A percentile compares a stretch with the other conserved stretches of the same genome.
phyloP scores from a whole-genome alignment of 352 stramenopile genomes.

The Globisporangium emineosum region DNA sequence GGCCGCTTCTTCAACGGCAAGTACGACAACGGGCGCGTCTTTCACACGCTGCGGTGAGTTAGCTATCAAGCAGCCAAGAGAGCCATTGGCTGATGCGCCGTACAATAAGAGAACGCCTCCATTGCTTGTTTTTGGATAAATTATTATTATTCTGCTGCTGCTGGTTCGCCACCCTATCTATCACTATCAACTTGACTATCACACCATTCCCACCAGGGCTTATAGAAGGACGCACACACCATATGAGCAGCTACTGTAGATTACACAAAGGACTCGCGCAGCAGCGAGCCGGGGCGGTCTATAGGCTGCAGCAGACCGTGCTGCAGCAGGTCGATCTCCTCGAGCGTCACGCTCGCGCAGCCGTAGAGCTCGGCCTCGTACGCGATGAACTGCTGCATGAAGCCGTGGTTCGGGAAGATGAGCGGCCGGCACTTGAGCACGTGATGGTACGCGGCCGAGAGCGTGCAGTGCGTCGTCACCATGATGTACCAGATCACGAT shows the following conservation, averaged over 20 bases:
- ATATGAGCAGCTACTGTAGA: not conserved
- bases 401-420: conserved; percentile 78
- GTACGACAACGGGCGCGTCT: conserved; percentile 81
- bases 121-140: conserved; percentile 14
- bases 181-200: not conserved
- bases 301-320: conserved; percentile 52
- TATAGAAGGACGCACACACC: not conserved
- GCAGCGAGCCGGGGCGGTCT: conserved; percentile 56
- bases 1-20: conserved; percentile 80
- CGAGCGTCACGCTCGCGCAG: conserved; percentile 51
- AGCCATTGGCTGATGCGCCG: no score
- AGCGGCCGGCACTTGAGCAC: conserved; percentile 71
- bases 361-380: conserved; percentile 68
- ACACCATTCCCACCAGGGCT: not conserved
- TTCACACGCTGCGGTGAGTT: conserved; percentile 64
- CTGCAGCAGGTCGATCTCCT: conserved; percentile 71
- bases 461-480: conserved; percentile 60
- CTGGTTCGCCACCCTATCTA: not conserved
- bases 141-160: not conserved
- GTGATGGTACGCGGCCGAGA: conserved; percentile 77
- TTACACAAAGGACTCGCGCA: conserved; percentile 43
- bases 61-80: no score
- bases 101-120: no score
- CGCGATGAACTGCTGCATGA: conserved; percentile 75
- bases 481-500: conserved; percentile 84